Base-by-base conservation (phyloP, 2,329 filamentous ascomycete species). In the Cladosporium velox region DNA sequence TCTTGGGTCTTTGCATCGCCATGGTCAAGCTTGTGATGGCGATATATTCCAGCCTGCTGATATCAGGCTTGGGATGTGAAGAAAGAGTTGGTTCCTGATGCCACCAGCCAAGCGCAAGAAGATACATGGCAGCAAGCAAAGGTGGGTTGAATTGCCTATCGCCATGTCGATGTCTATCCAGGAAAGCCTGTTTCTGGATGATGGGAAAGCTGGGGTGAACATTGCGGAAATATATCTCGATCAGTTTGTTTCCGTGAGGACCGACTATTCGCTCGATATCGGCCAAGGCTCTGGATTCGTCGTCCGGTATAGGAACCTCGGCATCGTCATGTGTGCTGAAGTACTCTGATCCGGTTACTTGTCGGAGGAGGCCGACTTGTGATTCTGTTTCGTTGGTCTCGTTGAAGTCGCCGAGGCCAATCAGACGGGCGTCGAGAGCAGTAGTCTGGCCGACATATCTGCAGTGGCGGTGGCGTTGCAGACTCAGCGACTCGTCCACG, bases 81-180 rank as follows among this genome's bases (percentile, higher is more conserved):
- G 87, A 85, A 28, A 94, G 83, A 26, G 88, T 86, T 21, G 88
- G 85, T 68, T 88, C 90, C 68, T 91, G 85, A 61, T 92, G 88
- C 88, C 93, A 95, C 89, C 93, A 96, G 77, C 94, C 93, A 73
- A 96, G 86, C 10, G 93, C 91, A 28, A 97, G 82, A 28, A 96
- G 87, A 73, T 96, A 95, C 72, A 96, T 88, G 63, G 91, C 91
- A 35, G 91, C 91, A 18, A 96, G 83, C 30, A 95, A 81, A 12
- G 90, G 87, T 1, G 92, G 91, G 15, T 91, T 89, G 73, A 94
- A 91, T 70, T 91, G 88, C 64, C 86, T 86, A 72, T 91, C 87
- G 51, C 88, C 88, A 71, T 88, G 86, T 59, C 88, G 87, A 79
- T 93, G 92, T 74, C 91, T 90, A 76, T 93, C 90, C 68, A 91